Evolutionary conservation across 441 rosid species (phyloP).

Genomic region (Francoa sonchifolia): DNA sequence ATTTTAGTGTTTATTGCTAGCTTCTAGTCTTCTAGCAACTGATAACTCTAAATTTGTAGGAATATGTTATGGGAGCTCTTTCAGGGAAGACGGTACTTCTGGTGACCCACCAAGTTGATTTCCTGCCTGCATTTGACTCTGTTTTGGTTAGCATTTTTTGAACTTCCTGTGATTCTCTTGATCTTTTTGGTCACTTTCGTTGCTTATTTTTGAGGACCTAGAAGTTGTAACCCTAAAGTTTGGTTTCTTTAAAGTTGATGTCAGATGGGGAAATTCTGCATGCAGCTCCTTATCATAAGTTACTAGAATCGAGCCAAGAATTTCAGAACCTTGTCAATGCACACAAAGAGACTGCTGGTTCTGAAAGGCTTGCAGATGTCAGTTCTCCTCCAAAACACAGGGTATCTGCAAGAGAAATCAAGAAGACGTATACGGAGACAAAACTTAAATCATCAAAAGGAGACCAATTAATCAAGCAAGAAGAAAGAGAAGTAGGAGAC

Average conservation of each 20-base stretch:
- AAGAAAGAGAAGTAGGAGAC: slow-evolving; percentile 79
- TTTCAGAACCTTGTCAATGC: slow-evolving; percentile 89
- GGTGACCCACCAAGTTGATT: slow-evolving; percentile 96
- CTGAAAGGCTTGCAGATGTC: slow-evolving; percentile 39
- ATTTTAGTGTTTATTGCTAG: neutral
- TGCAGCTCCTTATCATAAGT: slow-evolving; percentile 68
- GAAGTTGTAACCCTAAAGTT: no score
- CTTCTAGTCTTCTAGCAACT: slow-evolving; percentile 3
- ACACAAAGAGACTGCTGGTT: slow-evolving; percentile 89
- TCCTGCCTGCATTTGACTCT: slow-evolving; percentile 79
- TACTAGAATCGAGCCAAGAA: slow-evolving; percentile 50
- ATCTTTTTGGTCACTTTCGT: no score
- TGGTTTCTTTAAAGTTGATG: slow-evolving; percentile 53
- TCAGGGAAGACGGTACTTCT: slow-evolving; percentile 61
- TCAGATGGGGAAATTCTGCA: slow-evolving; percentile 70
- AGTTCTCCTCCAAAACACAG: slow-evolving; percentile 19
- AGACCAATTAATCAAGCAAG: slow-evolving; percentile 66
- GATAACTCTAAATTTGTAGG: slow-evolving; percentile 38
- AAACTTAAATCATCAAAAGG: slow-evolving; percentile 34
- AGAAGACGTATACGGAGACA: slow-evolving; percentile 28
- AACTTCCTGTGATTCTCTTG: neutral
- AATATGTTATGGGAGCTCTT: slow-evolving; percentile 73
- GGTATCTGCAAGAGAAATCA: slow-evolving; percentile 38
- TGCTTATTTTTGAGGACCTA: no score
- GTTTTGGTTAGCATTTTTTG: slow-evolving; percentile 50